Base-by-base conservation (phyloP, 768 basidiomycete genomes). In the Paxillus involutus region DNA sequence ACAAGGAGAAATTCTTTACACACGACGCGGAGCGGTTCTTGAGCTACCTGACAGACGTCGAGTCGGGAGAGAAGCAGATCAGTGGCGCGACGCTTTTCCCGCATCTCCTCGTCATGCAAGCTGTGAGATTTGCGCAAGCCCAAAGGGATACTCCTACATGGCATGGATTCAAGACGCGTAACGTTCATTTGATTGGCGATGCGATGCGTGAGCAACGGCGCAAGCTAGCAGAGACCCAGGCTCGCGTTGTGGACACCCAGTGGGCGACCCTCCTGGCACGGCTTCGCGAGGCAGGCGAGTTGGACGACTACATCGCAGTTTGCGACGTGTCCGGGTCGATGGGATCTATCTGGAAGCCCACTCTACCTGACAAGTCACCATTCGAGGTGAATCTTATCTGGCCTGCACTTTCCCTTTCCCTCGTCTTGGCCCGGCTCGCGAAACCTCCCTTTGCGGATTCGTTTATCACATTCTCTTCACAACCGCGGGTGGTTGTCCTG, bases 281-380 rank as follows among this genome's bases (percentile, higher is more conserved):
- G 5, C 69, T 88, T 6, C 74, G 75, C n/a, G 79, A 81, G 29
- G 70, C 77, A 0, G 84, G 85, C 1, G 64, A 68, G 16, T 60
- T 91, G 37, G 80, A 84, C 1, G 86, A 83, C 56, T 75, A 79
- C 10, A 63, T 91, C 24, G 88, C 88, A 0, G 61, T 89, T 26
- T 89, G 86, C 66, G 89, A 90, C 61, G 86, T 89, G 16, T 88
- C 85, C 0, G 87, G 84, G 0, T 86, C 84, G 9, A 90, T 89
- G 89, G 85, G 84, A 2, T 21, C 12, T 12, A 24, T 78, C 3
- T 0, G 3, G 1, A 1, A 24, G 35, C 11, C 13, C 1, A 4
- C 19, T 0, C 32, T 39, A 8, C 47, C 2, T 51, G 17, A 32
- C 43, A 29, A 17, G 59, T 71, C 19, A 2, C 14, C 55, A 2